A percentile compares a stretch with the other conserved stretches of the same genome.
phyloP scores from a whole-genome alignment of 805 yeast species.

The Yamadazyma akitaensis region DNA sequence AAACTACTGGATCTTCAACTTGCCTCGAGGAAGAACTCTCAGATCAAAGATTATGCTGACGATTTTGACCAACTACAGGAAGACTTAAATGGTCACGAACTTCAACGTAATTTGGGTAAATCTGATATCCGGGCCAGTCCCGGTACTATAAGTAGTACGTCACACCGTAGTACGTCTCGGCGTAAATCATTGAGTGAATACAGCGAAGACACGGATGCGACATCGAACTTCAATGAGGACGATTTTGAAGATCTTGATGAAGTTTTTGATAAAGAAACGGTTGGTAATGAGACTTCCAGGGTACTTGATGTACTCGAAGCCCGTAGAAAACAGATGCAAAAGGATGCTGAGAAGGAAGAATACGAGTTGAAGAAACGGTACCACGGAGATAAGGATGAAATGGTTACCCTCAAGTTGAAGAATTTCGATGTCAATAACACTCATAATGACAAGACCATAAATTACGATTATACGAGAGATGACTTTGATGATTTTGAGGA shows the following conservation, averaged over 20 bases:
- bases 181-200: conserved; percentile 32
- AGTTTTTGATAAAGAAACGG: conserved; percentile 37
- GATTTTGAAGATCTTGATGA: conserved; percentile 34
- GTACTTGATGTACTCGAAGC: conserved; percentile 23
- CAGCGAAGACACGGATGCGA: conserved; percentile 39
- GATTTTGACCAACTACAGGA: conserved; percentile 5
- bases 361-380: conserved; percentile 22
- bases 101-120: not conserved
- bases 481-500: conserved; percentile 37
- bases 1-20: conserved; percentile 11
- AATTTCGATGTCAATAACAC: conserved; percentile 23
- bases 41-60: conserved; percentile 1
- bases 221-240: conserved; percentile 36
- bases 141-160: conserved; percentile 10
- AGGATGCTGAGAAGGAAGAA: conserved; percentile 35
- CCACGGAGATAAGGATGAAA: conserved; percentile 22
- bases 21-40: not conserved
- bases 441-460: conserved; percentile 33
- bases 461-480: conserved; percentile 36
- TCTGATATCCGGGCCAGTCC: conserved; percentile 8
- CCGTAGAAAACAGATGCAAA: conserved; percentile 23
- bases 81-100: not conserved
- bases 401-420: conserved; percentile 27
- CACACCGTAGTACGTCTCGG: conserved; percentile 15
- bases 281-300: conserved; percentile 15